Conservation (phyloP, 1,139 yeast genomes). For the Candida gigantensis region DNA sequence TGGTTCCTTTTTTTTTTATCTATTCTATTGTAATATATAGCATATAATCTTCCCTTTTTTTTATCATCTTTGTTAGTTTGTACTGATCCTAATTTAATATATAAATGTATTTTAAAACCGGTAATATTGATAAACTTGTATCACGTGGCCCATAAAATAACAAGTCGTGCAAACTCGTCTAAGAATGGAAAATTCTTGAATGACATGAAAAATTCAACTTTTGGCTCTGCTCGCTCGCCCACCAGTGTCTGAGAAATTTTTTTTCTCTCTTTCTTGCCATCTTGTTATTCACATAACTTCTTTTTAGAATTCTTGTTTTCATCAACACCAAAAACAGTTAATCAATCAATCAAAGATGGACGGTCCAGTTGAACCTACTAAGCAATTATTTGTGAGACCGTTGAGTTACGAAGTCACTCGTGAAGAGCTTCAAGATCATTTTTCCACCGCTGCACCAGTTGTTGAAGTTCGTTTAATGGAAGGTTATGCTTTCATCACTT, state of each 20-base stretch:
- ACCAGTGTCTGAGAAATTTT: too few species aligned
- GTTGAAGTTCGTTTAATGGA: slow-evolving; percentile 69
- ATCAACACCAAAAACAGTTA: neutral
- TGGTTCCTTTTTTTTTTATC: neutral
- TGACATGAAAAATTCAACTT: too few species aligned
- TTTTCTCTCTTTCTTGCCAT: neutral
- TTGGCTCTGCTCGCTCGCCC: too few species aligned
- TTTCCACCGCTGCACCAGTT: slow-evolving; percentile 64
- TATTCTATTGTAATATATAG: neutral
- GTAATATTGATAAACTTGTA: too few species aligned
- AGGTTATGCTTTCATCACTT: slow-evolving; percentile 77
- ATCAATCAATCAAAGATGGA: slow-evolving; percentile 11
- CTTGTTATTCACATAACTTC: neutral
- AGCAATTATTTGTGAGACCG: slow-evolving; percentile 45
- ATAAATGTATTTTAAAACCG: neutral
- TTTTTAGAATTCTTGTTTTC: neutral
- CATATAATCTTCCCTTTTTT: too few species aligned
- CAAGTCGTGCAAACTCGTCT: too few species aligned
- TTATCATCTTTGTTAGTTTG: too few species aligned
- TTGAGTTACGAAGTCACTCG: slow-evolving; percentile 41
- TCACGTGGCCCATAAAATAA: too few species aligned
- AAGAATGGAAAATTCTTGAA: too few species aligned
- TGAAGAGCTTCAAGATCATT: slow-evolving; percentile 68
- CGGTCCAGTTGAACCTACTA: slow-evolving; percentile 12
- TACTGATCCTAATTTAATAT: neutral